Evolutionary conservation across 805 yeast species (phyloP).

Genomic region (Pichia manshurica): DNA sequence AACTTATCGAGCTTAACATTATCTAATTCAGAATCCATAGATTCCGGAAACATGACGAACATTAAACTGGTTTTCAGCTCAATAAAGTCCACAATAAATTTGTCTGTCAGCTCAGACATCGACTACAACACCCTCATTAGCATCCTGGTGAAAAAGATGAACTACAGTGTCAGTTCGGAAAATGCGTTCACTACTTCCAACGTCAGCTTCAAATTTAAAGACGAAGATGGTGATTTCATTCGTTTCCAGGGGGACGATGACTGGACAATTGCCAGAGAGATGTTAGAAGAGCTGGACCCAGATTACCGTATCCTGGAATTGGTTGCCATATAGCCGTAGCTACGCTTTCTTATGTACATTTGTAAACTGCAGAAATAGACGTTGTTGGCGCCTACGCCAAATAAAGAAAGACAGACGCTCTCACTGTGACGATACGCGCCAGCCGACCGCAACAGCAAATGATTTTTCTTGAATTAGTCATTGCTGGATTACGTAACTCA

Average conservation of each 20-base stretch:
- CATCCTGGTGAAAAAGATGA: slow-evolving; percentile 46
- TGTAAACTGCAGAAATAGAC: not conserved
- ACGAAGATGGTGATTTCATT: slow-evolving; percentile 94
- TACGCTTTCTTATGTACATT: not conserved
- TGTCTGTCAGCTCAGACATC: slow-evolving; percentile 45
- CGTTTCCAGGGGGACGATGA: slow-evolving; percentile 83
- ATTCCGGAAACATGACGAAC: slow-evolving; percentile 16
- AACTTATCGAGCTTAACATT: slow-evolving; percentile 18
- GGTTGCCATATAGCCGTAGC: not conserved
- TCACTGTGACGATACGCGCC: not conserved
- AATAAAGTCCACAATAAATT: slow-evolving; percentile 50
- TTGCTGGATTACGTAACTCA: not conserved
- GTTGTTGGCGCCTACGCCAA: not conserved
- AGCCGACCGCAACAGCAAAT: not conserved
- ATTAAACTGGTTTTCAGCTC: slow-evolving; percentile 33
- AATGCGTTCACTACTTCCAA: slow-evolving; percentile 19
- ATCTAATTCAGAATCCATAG: slow-evolving; percentile 1
- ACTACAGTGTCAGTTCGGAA: slow-evolving; percentile 50
- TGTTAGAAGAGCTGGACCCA: slow-evolving; percentile 46
- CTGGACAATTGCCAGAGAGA: slow-evolving; percentile 78
- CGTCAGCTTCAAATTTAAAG: slow-evolving; percentile 52
- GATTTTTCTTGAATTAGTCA: not conserved
- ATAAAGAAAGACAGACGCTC: too few species aligned
- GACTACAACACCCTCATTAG: slow-evolving; percentile 29
- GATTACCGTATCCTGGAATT: slow-evolving; percentile 30